Percentiles rank a stretch among this genome's conserved stretches.
These are phyloP conservation scores for Cyclotella distinguenda DNA, from an alignment of 108 stramenopile species.

Conservation along the genomic window DNA sequence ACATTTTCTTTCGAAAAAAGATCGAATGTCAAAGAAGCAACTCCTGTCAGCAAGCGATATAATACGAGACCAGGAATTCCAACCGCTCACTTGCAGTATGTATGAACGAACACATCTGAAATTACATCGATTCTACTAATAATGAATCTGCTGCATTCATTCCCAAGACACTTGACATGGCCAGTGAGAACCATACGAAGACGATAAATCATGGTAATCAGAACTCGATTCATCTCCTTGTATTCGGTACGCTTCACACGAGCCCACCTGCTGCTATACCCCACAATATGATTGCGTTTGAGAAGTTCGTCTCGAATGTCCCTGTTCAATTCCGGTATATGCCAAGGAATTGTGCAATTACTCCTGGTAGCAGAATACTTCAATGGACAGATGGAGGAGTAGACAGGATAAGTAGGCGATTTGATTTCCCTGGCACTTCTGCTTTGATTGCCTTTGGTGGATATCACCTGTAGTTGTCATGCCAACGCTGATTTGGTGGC, in stretches of 20 bases:
- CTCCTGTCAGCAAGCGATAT: too few species aligned
- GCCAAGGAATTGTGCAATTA: conserved; percentile 8
- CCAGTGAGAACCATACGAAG: conserved; percentile 7
- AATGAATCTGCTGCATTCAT: background rate
- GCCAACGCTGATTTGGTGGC: too few species aligned
- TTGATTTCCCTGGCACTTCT: conserved; percentile 6
- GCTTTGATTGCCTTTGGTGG: conserved; percentile 16
- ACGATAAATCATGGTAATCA: conserved; percentile 9
- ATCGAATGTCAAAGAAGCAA: background rate
- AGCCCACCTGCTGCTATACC: conserved; percentile 4
- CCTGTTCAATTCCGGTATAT: conserved; percentile 6
- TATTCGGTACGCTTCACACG: conserved; percentile 11
- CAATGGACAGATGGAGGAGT: conserved; percentile 19
- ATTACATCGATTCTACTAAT: conserved; percentile 7
- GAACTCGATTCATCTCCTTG: conserved; percentile 16
- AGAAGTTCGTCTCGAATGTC: conserved; percentile 10
- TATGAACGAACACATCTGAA: conserved; percentile 4
- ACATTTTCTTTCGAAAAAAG: conserved; percentile 3
- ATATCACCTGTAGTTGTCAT: conserved; percentile 7
- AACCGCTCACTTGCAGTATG: conserved; percentile 3
- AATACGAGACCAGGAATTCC: background rate
- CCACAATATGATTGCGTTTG: conserved; percentile 14
- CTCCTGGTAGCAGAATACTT: too few species aligned
- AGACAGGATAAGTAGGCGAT: conserved; percentile 21
- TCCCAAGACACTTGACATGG: background rate